phyloP scores from a whole-genome alignment of 1,284 basidiomycete genomes.

The Anthracocystis setariae region DNA sequence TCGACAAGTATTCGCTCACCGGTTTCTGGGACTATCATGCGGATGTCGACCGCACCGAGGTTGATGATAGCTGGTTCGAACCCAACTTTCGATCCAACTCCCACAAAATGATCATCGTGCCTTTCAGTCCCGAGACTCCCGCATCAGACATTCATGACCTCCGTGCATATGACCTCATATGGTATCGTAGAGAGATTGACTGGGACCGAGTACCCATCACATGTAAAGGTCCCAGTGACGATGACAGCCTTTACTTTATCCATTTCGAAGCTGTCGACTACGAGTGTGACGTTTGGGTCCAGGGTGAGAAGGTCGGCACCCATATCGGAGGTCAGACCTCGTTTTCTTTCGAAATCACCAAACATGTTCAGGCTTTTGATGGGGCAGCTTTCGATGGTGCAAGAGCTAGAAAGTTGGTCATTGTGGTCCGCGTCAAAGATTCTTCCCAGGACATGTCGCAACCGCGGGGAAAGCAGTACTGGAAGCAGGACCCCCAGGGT shows the following conservation, averaged over 20 bases:
- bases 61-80: conserved; percentile 23
- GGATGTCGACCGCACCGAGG: conserved; percentile 37
- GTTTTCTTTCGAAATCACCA: conserved; percentile 44
- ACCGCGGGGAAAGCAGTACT: conserved; percentile 54
- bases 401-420: conserved; percentile 1
- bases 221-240: background rate
- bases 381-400: background rate
- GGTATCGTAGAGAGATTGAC: conserved; percentile 15
- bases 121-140: conserved; percentile 26
- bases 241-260: conserved; percentile 17
- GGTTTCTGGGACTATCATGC: conserved; percentile 31
- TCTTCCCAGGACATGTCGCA: conserved; percentile 38
- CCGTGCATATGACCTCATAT: conserved; percentile 18
- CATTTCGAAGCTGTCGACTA: conserved; percentile 57
- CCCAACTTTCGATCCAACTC: background rate
- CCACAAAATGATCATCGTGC: conserved; percentile 22
- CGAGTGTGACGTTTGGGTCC: conserved; percentile 41
- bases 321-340: conserved; percentile 31
- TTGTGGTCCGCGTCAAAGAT: conserved; percentile 38
- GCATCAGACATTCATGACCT: conserved; percentile 14
- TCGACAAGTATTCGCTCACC: conserved; percentile 5
- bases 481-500: conserved; percentile 29
- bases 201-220: background rate
- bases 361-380: conserved; percentile 1
- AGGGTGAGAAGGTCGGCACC: conserved; percentile 22